Conservation (phyloP, 441 rosid genomes). For the Iberis amara region DNA sequence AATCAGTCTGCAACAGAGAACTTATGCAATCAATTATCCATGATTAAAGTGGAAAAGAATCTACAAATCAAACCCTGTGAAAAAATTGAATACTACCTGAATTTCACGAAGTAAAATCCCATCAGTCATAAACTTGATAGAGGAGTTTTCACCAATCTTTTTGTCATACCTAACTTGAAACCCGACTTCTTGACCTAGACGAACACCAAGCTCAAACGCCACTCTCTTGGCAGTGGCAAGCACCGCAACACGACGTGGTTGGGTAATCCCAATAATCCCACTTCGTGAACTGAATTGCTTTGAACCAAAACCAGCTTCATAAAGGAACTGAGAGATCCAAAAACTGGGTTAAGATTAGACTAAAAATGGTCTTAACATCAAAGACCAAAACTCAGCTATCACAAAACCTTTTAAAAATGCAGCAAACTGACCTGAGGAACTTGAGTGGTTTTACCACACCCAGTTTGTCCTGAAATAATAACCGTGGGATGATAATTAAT, state of each 20-base stretch:
- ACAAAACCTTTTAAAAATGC: slow-evolving; percentile 7
- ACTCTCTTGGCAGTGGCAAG: slow-evolving; percentile 92
- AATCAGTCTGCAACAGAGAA: slow-evolving; percentile 56
- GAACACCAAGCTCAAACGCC: slow-evolving; percentile 79
- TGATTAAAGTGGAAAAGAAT: slow-evolving; percentile 11
- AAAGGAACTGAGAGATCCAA: slow-evolving; percentile 56
- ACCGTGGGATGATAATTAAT: slow-evolving; percentile 55
- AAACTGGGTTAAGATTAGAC: not conserved
- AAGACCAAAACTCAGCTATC: slow-evolving; percentile 15
- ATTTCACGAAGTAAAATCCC: slow-evolving; percentile 90
- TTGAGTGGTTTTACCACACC: slow-evolving; percentile 98
- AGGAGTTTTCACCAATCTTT: slow-evolving; percentile 60
- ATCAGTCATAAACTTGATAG: slow-evolving; percentile 95
- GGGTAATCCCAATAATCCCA: slow-evolving; percentile 80
- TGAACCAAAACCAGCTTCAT: slow-evolving; percentile 91
- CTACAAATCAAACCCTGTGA: slow-evolving; percentile 3
- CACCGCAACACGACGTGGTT: slow-evolving; percentile 91
- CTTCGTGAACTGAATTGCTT: slow-evolving; percentile 39
- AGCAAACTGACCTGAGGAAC: slow-evolving; percentile 77
- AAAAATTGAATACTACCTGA: slow-evolving; percentile 44
- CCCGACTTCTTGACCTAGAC: slow-evolving; percentile 82
- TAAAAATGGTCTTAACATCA: not conserved
- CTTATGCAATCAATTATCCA: slow-evolving; percentile 5
- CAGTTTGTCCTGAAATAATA: slow-evolving; percentile 88
- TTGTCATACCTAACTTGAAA: slow-evolving; percentile 94